Evolutionary conservation across 2,329 filamentous ascomycete genomes (phyloP).

Genomic region (Sclerotinia borealis): DNA sequence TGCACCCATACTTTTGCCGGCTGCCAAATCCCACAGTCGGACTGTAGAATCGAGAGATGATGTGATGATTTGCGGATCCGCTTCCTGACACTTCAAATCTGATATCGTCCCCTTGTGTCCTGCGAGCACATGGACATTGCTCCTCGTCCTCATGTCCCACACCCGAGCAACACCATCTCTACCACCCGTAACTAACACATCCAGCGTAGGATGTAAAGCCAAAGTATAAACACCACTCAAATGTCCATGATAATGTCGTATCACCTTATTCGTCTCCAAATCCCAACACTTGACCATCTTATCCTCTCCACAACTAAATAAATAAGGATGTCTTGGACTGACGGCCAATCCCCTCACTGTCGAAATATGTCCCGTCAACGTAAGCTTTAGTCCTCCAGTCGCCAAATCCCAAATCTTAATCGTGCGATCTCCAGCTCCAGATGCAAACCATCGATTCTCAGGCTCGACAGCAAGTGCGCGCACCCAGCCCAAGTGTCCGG

Average conservation of each 20-base stretch:
- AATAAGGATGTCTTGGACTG: conserved; percentile 86
- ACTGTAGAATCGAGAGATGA: conserved; percentile 90
- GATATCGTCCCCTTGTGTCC: conserved; percentile 90
- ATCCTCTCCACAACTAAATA: conserved; percentile 97
- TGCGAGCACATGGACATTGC: conserved; percentile 87
- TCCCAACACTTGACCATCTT: conserved; percentile 99
- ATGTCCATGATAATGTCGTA: conserved; percentile 95
- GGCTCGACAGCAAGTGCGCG: conserved; percentile 85
- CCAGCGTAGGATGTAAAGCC: conserved; percentile 86
- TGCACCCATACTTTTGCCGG: conserved; percentile 92
- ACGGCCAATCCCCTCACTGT: conserved; percentile 89
- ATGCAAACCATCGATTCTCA: conserved; percentile 96
- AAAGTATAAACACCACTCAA: conserved; percentile 93
- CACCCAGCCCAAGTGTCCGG: conserved; percentile 94
- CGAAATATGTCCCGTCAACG: conserved; percentile 89
- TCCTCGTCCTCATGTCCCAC: conserved; percentile 97
- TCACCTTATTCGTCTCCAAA: conserved; percentile 98
- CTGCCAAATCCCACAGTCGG: conserved; percentile 89
- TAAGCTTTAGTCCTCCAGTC: conserved; percentile 75
- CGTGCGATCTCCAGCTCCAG: conserved; percentile 87
- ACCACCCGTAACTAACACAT: conserved; percentile 90
- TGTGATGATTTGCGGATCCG: conserved; percentile 91
- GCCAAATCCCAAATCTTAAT: conserved; percentile 99
- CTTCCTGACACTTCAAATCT: conserved; percentile 87
- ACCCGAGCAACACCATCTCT: conserved; percentile 91